phyloP scores from a whole-genome alignment of 108 stramenopile genomes.

The Nitzschia sp. region DNA sequence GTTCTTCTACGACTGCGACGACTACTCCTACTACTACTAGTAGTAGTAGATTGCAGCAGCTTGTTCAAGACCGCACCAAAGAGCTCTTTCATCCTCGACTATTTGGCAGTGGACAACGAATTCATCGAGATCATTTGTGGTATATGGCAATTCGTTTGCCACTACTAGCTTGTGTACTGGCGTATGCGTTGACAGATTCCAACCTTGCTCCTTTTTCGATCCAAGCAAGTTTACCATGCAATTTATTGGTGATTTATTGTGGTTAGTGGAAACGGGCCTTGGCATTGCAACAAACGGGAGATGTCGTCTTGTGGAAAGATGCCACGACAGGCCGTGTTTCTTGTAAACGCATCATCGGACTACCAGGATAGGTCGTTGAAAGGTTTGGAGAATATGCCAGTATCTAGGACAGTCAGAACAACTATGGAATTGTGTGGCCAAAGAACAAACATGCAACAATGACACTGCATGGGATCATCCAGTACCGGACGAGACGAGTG shows the following conservation, averaged over 20 bases:
- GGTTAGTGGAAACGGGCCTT: constrained; percentile 48
- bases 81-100: neutral
- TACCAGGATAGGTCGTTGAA: constrained; percentile 60
- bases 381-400: constrained; percentile 63
- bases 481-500: constrained; percentile 23
- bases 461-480: too few species aligned
- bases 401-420: constrained; percentile 27
- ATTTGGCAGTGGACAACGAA: constrained; percentile 6
- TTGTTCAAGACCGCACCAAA: neutral
- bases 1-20: neutral
- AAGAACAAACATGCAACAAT: too few species aligned
- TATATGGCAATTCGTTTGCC: constrained; percentile 16
- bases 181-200: constrained; percentile 10
- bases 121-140: constrained; percentile 19
- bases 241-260: constrained; percentile 63
- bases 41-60: neutral
- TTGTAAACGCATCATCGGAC: constrained; percentile 75
- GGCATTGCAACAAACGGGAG: constrained; percentile 48
- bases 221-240: constrained; percentile 56
- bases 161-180: constrained; percentile 27
- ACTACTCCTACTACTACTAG: neutral
- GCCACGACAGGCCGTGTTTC: constrained; percentile 38
- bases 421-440: constrained; percentile 43
- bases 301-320: constrained; percentile 64
- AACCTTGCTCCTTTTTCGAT: constrained; percentile 55